Evolutionary conservation across 2,329 filamentous ascomycete genomes (phyloP).

Genomic region (Decorospora gaudefroyi): DNA sequence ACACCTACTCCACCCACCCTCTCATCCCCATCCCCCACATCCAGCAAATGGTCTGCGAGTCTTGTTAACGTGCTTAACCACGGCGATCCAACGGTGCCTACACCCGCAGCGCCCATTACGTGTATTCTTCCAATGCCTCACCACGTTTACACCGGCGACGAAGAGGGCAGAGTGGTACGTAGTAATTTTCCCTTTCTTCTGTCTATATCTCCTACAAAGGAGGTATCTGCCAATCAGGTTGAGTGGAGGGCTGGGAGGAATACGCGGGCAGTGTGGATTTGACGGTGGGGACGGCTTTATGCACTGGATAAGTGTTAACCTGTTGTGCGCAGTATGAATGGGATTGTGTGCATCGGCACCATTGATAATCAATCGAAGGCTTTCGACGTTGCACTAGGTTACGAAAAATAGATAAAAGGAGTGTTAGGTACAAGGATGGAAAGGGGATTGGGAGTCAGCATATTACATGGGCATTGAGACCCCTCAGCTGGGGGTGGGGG

Average conservation of each 20-base stretch:
- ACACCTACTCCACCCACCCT: constrained; percentile 57
- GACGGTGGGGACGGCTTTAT: neutral
- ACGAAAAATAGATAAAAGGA: too few species aligned
- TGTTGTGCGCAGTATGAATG: constrained; percentile 57
- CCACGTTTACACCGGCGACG: constrained; percentile 90
- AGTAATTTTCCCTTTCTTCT: constrained; percentile 1
- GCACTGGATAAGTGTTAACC: constrained; percentile 5
- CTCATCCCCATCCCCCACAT: constrained; percentile 37
- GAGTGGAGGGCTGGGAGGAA: constrained; percentile 19
- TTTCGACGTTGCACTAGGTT: too few species aligned
- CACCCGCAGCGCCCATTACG: constrained; percentile 68
- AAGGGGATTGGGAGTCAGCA: too few species aligned
- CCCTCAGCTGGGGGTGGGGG: too few species aligned
- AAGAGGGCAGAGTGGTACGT: constrained; percentile 75
- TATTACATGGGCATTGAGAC: too few species aligned
- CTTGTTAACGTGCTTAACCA: constrained; percentile 83
- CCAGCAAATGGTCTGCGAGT: constrained; percentile 69
- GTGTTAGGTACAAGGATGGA: too few species aligned
- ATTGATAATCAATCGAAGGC: constrained; percentile 15
- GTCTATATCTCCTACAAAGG: neutral
- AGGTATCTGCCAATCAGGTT: constrained; percentile 14
- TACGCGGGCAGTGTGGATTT: constrained; percentile 5
- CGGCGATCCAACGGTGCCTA: constrained; percentile 63
- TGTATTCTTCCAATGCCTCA: constrained; percentile 83
- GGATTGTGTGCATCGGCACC: constrained; percentile 59